phyloP scores from a whole-genome alignment of 257 asterid genomes.

The Datura wrightii region DNA sequence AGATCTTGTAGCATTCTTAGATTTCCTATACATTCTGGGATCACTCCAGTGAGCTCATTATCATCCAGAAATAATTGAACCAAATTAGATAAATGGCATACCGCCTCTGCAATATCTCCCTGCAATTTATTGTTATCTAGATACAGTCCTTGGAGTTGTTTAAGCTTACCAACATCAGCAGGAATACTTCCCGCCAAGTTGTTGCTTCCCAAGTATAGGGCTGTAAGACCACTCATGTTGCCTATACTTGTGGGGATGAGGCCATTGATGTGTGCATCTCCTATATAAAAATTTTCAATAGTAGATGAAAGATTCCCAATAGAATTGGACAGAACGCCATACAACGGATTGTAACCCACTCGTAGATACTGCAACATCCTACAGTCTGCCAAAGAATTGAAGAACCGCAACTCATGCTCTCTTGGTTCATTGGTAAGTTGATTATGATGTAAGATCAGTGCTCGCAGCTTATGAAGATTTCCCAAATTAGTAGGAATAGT shows the following conservation, averaged over 20 bases:
- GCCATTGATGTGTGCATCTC: too few species aligned
- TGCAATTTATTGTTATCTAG: constrained; percentile 37
- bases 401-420: constrained; percentile 30
- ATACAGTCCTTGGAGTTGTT: constrained; percentile 34
- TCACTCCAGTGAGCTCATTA: constrained; percentile 38
- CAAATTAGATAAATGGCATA: constrained; percentile 39
- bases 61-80: constrained; percentile 25
- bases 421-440: constrained; percentile 30
- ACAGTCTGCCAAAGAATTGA: constrained; percentile 42
- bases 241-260: too few species aligned
- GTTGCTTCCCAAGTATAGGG: constrained; percentile 34
- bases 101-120: constrained; percentile 35
- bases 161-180: constrained; percentile 36
- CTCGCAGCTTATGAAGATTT: constrained; percentile 31
- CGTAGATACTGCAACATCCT: constrained; percentile 32
- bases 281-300: constrained; percentile 30
- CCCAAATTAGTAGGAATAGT: constrained; percentile 44
- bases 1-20: constrained; percentile 37
- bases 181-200: constrained; percentile 46
- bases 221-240: constrained; percentile 37
- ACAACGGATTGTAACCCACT: constrained; percentile 35
- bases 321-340: constrained; percentile 38
- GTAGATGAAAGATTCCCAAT: constrained; percentile 43
- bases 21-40: constrained; percentile 43
- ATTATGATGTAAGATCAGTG: constrained; percentile 32